Base-by-base conservation (phyloP, 192 early-diverging fungal species). In the Backusella liffmaniae region DNA sequence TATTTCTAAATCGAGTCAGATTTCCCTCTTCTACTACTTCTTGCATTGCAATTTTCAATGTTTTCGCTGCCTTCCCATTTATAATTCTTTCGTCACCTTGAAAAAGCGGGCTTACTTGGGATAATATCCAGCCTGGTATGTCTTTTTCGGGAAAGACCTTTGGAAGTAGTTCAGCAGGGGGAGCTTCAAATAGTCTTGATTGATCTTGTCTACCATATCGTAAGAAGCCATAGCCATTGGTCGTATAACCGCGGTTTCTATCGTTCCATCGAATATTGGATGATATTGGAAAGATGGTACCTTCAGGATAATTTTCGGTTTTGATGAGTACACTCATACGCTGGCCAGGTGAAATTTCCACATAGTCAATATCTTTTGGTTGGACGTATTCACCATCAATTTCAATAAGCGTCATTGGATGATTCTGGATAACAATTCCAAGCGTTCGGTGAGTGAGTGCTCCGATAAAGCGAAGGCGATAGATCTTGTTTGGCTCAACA, bases 391-490 rank as follows among this genome's bases (percentile, higher is more conserved):
- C 73, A 30, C 87, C 87, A 76, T 88, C 87, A 3, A 82, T 84
- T 73, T 88, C 86, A 35, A 88, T 81, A 3, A 88, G 78, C 4
- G 86, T 79, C 76, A 88, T 49, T 15, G 44, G 78, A 56, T 87
- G 86, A 4, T 75, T 75, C 16, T 78, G 80, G 44, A 88, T 84
- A 29, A 62, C 70, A 26, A 88, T 76, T 0, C 73, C 80, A 23
- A 87, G 72, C 0, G 77, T 77, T 4, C 80, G 83, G 42, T 88
- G 73, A 12, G 71, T 72, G 1, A 74, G 80, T 21, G 74, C 80
- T 29, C 84, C 82, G 39, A 88, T 80, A 16, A 88, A 21, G 3
- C 87, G 59, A 23, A 88, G 67, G 0, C 84, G 76, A 49, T 76
- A 81, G 18, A 67, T 72, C 15, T 70, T 84, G 34, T 69, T 59